Percentiles rank a stretch among this genome's conserved stretches.
These are phyloP conservation scores for Beauveria sp. DNA, from an alignment of 2,329 filamentous ascomycete genomes.

Conservation along the genomic window DNA sequence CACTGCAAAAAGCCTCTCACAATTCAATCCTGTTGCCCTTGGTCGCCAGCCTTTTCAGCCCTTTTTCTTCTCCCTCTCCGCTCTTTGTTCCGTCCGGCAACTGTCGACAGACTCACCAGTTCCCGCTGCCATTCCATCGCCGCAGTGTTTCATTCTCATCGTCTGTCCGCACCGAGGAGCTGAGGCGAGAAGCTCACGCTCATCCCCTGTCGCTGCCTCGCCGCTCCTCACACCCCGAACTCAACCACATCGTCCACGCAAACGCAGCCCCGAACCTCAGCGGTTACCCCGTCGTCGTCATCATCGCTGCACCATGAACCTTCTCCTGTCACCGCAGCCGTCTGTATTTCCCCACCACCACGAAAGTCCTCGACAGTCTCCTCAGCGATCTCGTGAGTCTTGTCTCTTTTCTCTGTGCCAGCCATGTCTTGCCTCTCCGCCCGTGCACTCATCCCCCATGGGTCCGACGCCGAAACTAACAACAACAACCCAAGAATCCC, in stretches of 20 bases:
- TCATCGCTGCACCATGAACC: constrained; percentile 44
- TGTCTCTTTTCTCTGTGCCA: not conserved
- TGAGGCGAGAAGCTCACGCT: constrained; percentile 1
- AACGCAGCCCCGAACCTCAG: constrained; percentile 1
- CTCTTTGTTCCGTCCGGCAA: not conserved
- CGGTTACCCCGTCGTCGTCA: not conserved
- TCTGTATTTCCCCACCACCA: constrained; percentile 52
- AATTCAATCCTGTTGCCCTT: constrained; percentile 7
- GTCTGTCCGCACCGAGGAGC: not conserved
- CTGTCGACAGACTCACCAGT: not conserved
- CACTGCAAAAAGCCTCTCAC: constrained; percentile 10
- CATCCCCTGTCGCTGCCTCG: not conserved
- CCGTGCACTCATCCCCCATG: not conserved
- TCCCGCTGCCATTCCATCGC: not conserved
- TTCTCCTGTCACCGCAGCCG: constrained; percentile 53
- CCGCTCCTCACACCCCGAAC: not conserved
- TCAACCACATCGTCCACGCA: constrained; percentile 5
- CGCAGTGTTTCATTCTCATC: not conserved
- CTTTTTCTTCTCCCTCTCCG: constrained; percentile 3
- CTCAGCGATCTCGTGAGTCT: constrained; percentile 47
- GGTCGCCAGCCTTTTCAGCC: constrained; percentile 7
- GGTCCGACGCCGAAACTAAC: not conserved
- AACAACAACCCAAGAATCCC: constrained; percentile 26
- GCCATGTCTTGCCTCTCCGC: not conserved
- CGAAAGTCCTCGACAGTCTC: constrained; percentile 47